These are phyloP conservation scores for Colletotrichum abscissum DNA, from an alignment of 2,329 filamentous ascomycete genomes.

Conservation along the genomic window DNA sequence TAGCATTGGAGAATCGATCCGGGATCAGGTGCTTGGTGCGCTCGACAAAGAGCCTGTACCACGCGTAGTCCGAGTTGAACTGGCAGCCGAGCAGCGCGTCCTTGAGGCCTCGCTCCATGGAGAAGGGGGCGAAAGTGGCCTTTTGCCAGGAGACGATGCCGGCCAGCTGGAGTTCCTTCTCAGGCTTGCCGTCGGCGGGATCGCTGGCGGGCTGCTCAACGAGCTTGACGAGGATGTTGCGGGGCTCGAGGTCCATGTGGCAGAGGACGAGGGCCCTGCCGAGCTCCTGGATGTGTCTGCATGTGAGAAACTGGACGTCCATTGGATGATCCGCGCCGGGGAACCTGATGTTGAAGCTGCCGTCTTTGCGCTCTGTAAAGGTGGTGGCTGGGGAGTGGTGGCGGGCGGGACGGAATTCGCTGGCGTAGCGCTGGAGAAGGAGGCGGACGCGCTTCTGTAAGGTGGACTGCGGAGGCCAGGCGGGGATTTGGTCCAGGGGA, in stretches of 20 bases:
- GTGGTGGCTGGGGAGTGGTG: background rate
- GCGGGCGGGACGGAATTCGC: background rate
- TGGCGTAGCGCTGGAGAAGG: background rate
- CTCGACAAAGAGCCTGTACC: constrained; percentile 4
- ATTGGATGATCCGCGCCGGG: background rate
- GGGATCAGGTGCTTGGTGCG: background rate
- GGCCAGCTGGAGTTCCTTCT: background rate
- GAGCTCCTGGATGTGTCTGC: background rate
- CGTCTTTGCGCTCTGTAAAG: background rate
- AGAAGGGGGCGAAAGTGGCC: background rate
- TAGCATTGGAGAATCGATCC: background rate
- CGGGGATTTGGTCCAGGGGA: background rate
- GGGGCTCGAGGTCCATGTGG: constrained; percentile 15
- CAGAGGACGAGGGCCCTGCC: background rate
- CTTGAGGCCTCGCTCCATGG: constrained; percentile 9
- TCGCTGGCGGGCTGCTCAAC: background rate
- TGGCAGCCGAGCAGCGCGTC: constrained; percentile 10
- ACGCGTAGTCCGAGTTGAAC: constrained; percentile 5
- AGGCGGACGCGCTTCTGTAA: background rate
- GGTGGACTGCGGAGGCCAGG: background rate
- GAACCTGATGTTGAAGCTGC: background rate
- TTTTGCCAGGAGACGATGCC: constrained; percentile 4
- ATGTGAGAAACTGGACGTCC: background rate
- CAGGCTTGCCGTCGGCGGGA: background rate
- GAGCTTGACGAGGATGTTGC: constrained; percentile 12